These are phyloP conservation scores for Coemansia sp. DNA, from an alignment of 192 early-diverging fungal genomes.

Conservation along the genomic window DNA sequence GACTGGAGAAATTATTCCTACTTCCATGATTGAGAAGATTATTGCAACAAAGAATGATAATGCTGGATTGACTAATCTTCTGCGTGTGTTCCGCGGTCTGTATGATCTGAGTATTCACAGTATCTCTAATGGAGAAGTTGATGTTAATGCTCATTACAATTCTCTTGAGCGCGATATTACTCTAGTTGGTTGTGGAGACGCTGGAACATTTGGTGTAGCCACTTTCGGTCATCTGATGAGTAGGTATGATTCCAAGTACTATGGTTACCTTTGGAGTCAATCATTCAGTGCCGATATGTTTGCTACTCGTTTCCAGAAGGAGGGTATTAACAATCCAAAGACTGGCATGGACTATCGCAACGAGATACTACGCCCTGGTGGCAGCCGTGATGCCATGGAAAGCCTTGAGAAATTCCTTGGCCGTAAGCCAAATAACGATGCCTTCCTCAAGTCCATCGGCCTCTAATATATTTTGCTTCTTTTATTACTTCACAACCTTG, in stretches of 20 bases:
- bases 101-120: conserved; percentile 73
- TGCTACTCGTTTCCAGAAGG: conserved; percentile 61
- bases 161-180: conserved; percentile 25
- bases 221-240: conserved; percentile 65
- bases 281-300: conserved; percentile 81
- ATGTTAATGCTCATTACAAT: conserved; percentile 34
- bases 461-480: conserved; percentile 3
- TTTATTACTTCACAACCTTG: too few relatives aligned
- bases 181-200: conserved; percentile 18
- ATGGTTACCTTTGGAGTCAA: conserved; percentile 73
- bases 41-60: conserved; percentile 63
- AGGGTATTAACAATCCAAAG: conserved; percentile 37
- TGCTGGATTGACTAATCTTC: conserved; percentile 62
- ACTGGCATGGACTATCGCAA: conserved; percentile 13
- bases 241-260: conserved; percentile 70
- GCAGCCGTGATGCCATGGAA: conserved; percentile 67
- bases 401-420: conserved; percentile 42
- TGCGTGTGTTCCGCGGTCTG: conserved; percentile 66
- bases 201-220: conserved; percentile 38
- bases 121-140: conserved; percentile 31
- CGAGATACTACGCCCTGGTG: conserved; percentile 58
- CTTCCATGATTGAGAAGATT: conserved; percentile 60
- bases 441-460: conserved; percentile 56
- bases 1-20: conserved; percentile 62
- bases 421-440: conserved; percentile 64